Evolutionary conservation across 2,329 filamentous ascomycete genomes (phyloP).

Genomic region (Claviceps sp.): DNA sequence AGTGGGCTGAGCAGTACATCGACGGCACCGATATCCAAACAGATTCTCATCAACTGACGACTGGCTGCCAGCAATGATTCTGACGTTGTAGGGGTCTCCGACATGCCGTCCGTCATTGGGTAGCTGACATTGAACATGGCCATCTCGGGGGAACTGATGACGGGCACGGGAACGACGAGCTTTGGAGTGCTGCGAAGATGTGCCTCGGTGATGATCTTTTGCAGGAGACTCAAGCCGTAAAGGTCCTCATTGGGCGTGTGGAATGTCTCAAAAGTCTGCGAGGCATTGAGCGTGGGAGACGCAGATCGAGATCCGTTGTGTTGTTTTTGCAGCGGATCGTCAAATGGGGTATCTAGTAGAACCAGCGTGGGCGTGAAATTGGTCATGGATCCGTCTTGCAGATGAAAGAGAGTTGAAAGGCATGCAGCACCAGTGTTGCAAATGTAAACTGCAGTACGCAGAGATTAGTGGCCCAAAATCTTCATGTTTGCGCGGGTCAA

Average conservation of each 20-base stretch:
- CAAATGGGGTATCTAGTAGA: conserved; percentile 41
- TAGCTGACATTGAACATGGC: conserved; percentile 15
- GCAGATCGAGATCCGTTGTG: conserved; percentile 23
- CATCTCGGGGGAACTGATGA: conserved; percentile 30
- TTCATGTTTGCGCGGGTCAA: not conserved
- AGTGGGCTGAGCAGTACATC: conserved; percentile 78
- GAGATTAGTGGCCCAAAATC: conserved; percentile 9
- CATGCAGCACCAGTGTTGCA: conserved; percentile 41
- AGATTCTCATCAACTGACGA: conserved; percentile 46
- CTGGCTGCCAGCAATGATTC: conserved; percentile 16
- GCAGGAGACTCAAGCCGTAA: conserved; percentile 41
- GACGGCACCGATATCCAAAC: conserved; percentile 72
- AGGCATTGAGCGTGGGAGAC: conserved; percentile 28
- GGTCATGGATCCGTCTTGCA: conserved; percentile 37
- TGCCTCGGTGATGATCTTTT: conserved; percentile 44
- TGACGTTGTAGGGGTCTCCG: conserved; percentile 20
- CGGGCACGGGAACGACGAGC: conserved; percentile 41
- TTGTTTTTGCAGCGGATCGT: conserved; percentile 30
- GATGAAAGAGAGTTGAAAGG: conserved; percentile 36
- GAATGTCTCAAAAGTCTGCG: conserved; percentile 22
- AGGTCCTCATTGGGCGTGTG: conserved; percentile 33
- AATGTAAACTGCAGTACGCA: conserved; percentile 31
- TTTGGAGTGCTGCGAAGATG: conserved; percentile 42
- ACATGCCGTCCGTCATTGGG: conserved; percentile 24
- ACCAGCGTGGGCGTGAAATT: conserved; percentile 44